These are phyloP conservation scores for Metschnikowia koreensis DNA, from an alignment of 805 yeast species.

Conservation along the genomic window DNA sequence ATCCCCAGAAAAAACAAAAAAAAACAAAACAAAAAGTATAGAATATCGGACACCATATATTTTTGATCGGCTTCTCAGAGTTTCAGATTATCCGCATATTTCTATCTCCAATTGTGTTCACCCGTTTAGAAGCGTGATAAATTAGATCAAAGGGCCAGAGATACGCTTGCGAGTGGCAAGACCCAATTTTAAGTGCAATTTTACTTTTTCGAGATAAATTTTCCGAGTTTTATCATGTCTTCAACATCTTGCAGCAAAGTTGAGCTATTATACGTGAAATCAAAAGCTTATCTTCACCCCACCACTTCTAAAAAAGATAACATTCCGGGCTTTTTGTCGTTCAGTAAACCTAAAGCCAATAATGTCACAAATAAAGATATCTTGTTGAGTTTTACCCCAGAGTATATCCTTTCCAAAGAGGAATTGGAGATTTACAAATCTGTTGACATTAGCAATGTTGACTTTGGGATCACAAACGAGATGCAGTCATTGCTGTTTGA, in stretches of 20 bases:
- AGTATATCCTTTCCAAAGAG: slow-evolving; percentile 41
- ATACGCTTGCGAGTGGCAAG: background rate
- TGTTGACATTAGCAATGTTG: slow-evolving; percentile 45
- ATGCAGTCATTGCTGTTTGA: slow-evolving; percentile 20
- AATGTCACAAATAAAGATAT: slow-evolving; percentile 50
- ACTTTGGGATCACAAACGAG: slow-evolving; percentile 15
- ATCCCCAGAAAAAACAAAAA: no score
- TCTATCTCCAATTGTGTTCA: no score
- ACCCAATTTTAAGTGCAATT: background rate
- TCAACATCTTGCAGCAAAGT: background rate
- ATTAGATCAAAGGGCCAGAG: background rate
- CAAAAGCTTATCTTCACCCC: slow-evolving; percentile 84
- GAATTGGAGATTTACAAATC: slow-evolving; percentile 47
- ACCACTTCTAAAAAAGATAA: slow-evolving; percentile 71
- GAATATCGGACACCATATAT: background rate
- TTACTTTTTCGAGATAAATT: background rate
- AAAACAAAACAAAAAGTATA: no score
- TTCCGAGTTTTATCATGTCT: background rate
- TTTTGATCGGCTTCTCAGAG: no score
- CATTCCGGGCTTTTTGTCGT: slow-evolving; percentile 70
- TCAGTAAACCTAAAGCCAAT: slow-evolving; percentile 53
- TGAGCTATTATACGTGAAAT: slow-evolving; percentile 52
- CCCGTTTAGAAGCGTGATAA: no score
- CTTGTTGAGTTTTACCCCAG: slow-evolving; percentile 69
- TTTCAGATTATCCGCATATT: no score